phyloP scores from a whole-genome alignment of 2,329 filamentous ascomycete species.

The Talaromyces albobiverticillius region DNA sequence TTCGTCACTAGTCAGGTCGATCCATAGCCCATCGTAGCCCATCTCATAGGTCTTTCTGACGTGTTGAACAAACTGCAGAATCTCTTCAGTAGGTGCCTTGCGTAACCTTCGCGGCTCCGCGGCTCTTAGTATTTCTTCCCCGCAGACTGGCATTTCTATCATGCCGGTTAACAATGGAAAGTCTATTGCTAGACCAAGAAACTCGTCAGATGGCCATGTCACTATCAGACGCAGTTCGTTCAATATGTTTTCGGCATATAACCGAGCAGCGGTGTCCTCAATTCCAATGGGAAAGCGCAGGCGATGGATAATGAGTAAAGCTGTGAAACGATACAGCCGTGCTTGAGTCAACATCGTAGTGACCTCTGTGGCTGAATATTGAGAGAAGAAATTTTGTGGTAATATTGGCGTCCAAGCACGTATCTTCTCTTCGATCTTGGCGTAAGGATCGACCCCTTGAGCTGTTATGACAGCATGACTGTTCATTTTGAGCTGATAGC shows the following conservation, averaged over 20 bases:
- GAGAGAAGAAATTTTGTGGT: constrained; percentile 16
- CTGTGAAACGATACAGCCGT: constrained; percentile 27
- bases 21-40: constrained; percentile 22
- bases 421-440: constrained; percentile 19
- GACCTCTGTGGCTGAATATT: constrained; percentile 25
- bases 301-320: constrained; percentile 29
- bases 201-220: constrained; percentile 6
- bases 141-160: constrained; percentile 22
- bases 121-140: constrained; percentile 15
- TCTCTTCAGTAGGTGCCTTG: constrained; percentile 17
- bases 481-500: constrained; percentile 11
- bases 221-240: constrained; percentile 6
- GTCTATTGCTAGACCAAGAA: constrained; percentile 20
- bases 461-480: neutral
- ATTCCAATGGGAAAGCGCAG: constrained; percentile 29
- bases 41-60: constrained; percentile 18
- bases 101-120: neutral
- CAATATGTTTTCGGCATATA: constrained; percentile 23
- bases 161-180: constrained; percentile 25
- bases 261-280: constrained; percentile 21
- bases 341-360: constrained; percentile 29
- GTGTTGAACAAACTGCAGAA: constrained; percentile 22
- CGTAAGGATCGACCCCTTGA: constrained; percentile 14
- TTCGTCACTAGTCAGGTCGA: constrained; percentile 24
- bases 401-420: constrained; percentile 20